Percentiles rank a stretch among this genome's conserved stretches.
Conservation (phyloP, 176 grass and related monocot species). For the Triticum turgidum region DNA sequence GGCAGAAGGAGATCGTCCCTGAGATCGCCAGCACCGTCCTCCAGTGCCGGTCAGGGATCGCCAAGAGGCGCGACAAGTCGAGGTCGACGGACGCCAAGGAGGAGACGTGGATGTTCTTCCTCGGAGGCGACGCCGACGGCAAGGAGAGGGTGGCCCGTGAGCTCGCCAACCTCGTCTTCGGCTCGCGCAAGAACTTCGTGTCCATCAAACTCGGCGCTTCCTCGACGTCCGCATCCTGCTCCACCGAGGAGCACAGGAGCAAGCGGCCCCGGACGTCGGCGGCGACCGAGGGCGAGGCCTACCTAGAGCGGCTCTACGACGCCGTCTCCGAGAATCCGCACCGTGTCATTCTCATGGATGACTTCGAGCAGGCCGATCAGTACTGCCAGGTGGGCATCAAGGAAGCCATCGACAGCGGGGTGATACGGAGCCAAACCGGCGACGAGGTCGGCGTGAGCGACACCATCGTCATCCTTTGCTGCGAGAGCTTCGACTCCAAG, state of each 20-base stretch:
- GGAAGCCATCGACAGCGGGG: slow-evolving; percentile 70
- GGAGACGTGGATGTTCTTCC: slow-evolving; percentile 91
- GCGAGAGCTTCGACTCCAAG: slow-evolving; percentile 50
- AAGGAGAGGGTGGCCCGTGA: slow-evolving; percentile 73
- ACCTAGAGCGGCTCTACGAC: slow-evolving; percentile 57
- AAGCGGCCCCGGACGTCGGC: slow-evolving; percentile 42
- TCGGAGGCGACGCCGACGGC: slow-evolving; percentile 60
- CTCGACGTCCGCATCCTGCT: slow-evolving; percentile 23
- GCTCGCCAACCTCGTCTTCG: slow-evolving; percentile 79
- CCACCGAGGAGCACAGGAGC: slow-evolving; percentile 46
- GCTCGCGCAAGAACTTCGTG: slow-evolving; percentile 50
- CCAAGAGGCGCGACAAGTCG: slow-evolving; percentile 51
- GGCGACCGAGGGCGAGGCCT: slow-evolving; percentile 30
- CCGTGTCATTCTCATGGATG: slow-evolving; percentile 73
- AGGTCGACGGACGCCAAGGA: slow-evolving; percentile 52
- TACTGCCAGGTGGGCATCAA: slow-evolving; percentile 48
- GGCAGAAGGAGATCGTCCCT: slow-evolving; percentile 80
- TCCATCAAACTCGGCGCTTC: slow-evolving; percentile 35
- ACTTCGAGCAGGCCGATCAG: slow-evolving; percentile 52
- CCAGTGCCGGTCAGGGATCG: slow-evolving; percentile 79
- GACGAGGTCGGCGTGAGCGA: slow-evolving; percentile 60
- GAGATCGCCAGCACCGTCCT: slow-evolving; percentile 74
- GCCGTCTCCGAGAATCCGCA: slow-evolving; percentile 57
- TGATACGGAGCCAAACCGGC: slow-evolving; percentile 30
- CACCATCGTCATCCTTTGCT: slow-evolving; percentile 78